Evolutionary conservation across 176 grass and related monocot species (phyloP).

Genomic region (Hsuehochloa calcarea): DNA sequence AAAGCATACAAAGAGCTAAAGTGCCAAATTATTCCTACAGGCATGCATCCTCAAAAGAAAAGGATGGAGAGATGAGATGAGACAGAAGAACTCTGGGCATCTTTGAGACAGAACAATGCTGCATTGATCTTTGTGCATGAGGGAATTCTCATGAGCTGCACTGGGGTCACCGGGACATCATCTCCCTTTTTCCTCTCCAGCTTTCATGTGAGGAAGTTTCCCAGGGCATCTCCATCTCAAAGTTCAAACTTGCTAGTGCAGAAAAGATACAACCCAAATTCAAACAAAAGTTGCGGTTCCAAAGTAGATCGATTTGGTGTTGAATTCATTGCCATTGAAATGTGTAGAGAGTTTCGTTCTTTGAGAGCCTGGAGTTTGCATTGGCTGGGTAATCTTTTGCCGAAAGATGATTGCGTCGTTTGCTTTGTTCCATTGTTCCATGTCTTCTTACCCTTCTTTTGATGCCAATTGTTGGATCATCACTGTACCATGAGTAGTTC

Average conservation of each 20-base stretch:
- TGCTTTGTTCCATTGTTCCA: slow-evolving; percentile 18
- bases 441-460: neutral
- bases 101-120: slow-evolving; percentile 1
- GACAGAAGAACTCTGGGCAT: neutral
- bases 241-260: neutral
- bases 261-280: neutral
- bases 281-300: neutral
- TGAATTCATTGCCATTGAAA: slow-evolving; percentile 13
- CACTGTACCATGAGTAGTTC: neutral
- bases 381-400: slow-evolving; percentile 19
- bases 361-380: slow-evolving; percentile 1
- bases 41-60: neutral
- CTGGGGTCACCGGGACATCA: neutral
- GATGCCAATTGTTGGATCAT: neutral
- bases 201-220: slow-evolving; percentile 21
- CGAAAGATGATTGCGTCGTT: slow-evolving; percentile 25
- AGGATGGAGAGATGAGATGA: neutral
- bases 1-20: slow-evolving; percentile 20
- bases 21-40: slow-evolving; percentile 22
- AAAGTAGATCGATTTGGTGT: neutral
- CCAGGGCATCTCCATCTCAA: neutral
- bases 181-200: neutral
- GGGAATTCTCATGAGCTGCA: neutral
- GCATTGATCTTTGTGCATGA: slow-evolving; percentile 7
- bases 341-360: neutral